Conservation (phyloP, 2,329 filamentous ascomycete genomes). For the Cladosporium velox region DNA sequence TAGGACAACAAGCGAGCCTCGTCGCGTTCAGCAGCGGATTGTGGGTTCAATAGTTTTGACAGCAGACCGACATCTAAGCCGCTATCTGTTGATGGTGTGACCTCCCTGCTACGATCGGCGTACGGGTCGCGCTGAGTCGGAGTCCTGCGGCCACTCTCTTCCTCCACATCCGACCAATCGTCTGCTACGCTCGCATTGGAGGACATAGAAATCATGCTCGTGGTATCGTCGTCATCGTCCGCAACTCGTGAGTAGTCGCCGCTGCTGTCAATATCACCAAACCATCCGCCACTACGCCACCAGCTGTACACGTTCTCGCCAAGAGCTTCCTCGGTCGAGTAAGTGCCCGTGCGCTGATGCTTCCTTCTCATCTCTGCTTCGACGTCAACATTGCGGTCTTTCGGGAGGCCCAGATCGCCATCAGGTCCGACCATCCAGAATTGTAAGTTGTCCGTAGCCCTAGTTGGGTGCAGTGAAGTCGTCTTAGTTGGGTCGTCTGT, state of each 20-base stretch:
- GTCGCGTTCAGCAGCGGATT: slow-evolving; percentile 72
- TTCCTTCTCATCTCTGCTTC: slow-evolving; percentile 74
- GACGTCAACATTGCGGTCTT: slow-evolving; percentile 71
- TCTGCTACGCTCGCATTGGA: slow-evolving; percentile 49
- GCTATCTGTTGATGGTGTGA: slow-evolving; percentile 56
- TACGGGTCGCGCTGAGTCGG: slow-evolving; percentile 69
- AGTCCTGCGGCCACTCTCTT: slow-evolving; percentile 63
- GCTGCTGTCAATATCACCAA: slow-evolving; percentile 78
- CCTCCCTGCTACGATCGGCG: slow-evolving; percentile 46
- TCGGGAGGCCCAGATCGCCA: slow-evolving; percentile 58
- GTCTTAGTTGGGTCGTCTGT: slow-evolving; percentile 24
- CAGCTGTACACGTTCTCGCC: slow-evolving; percentile 77
- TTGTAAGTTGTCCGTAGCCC: slow-evolving; percentile 35
- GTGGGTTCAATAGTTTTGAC: slow-evolving; percentile 78
- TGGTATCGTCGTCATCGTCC: slow-evolving; percentile 65
- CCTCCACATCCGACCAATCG: slow-evolving; percentile 46
- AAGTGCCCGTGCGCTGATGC: slow-evolving; percentile 47
- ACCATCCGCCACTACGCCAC: slow-evolving; percentile 82
- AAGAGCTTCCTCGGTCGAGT: slow-evolving; percentile 64
- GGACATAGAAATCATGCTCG: slow-evolving; percentile 74
- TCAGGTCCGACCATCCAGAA: slow-evolving; percentile 57
- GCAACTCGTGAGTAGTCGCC: slow-evolving; percentile 69
- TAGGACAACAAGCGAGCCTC: slow-evolving; percentile 80
- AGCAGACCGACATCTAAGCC: slow-evolving; percentile 48
- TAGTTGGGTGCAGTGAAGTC: background rate